Base-by-base conservation (phyloP, 2,329 filamentous ascomycete species). In the Diaporthe ilicicola region DNA sequence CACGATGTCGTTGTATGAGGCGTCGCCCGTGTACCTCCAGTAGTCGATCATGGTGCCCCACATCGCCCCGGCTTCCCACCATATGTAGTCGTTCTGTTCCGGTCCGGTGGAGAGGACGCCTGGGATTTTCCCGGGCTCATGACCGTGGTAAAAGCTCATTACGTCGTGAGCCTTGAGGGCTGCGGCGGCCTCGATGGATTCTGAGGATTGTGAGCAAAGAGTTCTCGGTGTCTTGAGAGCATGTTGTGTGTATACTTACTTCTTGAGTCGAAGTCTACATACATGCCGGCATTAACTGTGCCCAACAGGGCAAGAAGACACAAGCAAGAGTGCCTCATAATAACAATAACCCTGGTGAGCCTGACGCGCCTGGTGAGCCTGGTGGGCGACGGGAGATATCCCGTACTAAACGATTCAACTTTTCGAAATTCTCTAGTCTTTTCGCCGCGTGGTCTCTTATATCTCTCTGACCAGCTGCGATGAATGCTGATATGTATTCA, bases 41-140 rank as follows among this genome's bases (percentile, higher is more conserved):
- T 93, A 93, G 79, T 93, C 90, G 53, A 93, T 84, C 75, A 92
- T 82, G 0, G 90, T 88, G 73, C 90, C 89, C 85, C 92, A 92
- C 81, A 94, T 84, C 15, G 90, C 89, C 64, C 90, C 89, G 8
- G 89, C 89, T 77, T 93, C 89, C 91, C 91, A 94, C 91, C 91
- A 94, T 83, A 92, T 93, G 78, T 91, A 92, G 73, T 87, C 84
- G 73, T 87, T 87, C 54, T 46, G 6, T 13, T 76, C 79, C 32
- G 83, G 74, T 6, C 87, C 87, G 66, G 87, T 87, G 0, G 87
- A 87, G 10, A 90, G 79, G 75, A 89, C 88, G 34, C 88, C 88
- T 3, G 87, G 87, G 19, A 84, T 86, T 75, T 83, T 79, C 51
- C 76, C 76, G 13, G 76, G 74, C 71, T 82, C 75, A 74, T 88